Evolutionary conservation across 139 green algal species (phyloP).

Genomic region (Coccomyxa sp.): DNA sequence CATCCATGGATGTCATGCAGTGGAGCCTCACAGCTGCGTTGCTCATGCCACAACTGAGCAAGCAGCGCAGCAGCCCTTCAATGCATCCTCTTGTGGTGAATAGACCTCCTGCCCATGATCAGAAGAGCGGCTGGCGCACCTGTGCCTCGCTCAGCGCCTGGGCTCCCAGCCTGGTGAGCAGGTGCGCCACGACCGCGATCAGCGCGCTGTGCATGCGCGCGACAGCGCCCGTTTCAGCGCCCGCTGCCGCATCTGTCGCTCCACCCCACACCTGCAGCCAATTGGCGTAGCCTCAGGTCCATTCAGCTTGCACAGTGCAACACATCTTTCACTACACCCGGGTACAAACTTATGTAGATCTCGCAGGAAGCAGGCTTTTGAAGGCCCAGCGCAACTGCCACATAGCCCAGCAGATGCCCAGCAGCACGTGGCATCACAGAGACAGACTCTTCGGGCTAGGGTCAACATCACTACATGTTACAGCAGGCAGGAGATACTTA

Average conservation of each 20-base stretch:
- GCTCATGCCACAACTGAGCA: background rate
- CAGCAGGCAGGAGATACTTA: conserved; percentile 8
- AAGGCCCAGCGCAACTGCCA: background rate
- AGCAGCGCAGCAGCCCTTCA: background rate
- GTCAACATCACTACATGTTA: background rate
- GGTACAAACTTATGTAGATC: background rate
- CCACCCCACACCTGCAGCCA: background rate
- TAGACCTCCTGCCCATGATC: background rate
- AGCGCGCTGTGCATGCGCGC: conserved; percentile 62
- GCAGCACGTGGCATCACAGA: background rate
- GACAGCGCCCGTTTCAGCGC: conserved; percentile 37
- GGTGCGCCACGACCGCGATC: conserved; percentile 66
- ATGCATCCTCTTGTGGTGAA: background rate
- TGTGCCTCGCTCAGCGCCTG: background rate
- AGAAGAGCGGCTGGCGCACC: background rate
- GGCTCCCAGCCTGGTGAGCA: conserved; percentile 52
- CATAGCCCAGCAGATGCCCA: background rate
- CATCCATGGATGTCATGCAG: background rate
- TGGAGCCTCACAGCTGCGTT: background rate
- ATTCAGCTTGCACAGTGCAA: background rate
- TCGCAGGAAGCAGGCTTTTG: background rate
- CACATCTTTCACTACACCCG: background rate
- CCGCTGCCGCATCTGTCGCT: background rate
- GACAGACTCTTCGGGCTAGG: background rate
- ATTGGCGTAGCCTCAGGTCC: background rate